Percentiles rank a stretch among this genome's conserved stretches.
These are phyloP conservation scores for Phialophora macrospora DNA, from an alignment of 2,329 filamentous ascomycete species.

Conservation along the genomic window DNA sequence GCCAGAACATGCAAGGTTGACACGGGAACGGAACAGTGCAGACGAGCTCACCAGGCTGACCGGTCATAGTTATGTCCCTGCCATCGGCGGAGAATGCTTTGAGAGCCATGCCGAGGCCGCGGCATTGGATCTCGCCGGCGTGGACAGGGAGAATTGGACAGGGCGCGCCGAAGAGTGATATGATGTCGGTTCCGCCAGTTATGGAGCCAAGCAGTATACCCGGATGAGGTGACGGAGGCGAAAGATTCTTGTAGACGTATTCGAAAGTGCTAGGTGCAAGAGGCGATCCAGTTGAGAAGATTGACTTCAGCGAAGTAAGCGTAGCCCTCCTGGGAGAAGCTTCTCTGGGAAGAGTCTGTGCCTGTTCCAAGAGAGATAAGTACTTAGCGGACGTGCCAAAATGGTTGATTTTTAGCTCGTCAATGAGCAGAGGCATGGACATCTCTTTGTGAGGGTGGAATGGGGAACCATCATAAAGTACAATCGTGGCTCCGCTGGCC, in stretches of 20 bases:
- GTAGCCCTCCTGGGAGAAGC: conserved; percentile 51
- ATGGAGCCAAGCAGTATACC: conserved; percentile 89
- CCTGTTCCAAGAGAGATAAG: conserved; percentile 85
- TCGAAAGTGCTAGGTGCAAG: conserved; percentile 90
- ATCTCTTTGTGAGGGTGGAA: conserved; percentile 80
- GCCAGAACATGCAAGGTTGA: conserved; percentile 87
- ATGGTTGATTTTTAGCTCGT: conserved; percentile 81
- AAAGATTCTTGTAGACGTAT: conserved; percentile 75
- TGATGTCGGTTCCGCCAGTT: conserved; percentile 94
- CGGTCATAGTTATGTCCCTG: conserved; percentile 62
- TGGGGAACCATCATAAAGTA: conserved; percentile 91
- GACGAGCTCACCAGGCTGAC: conserved; percentile 83
- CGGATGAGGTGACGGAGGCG: conserved; percentile 63
- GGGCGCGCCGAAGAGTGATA: conserved; percentile 89
- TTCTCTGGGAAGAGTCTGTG: conserved; percentile 64
- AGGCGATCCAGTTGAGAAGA: conserved; percentile 93
- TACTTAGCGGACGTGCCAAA: conserved; percentile 97
- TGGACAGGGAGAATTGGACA: conserved; percentile 76
- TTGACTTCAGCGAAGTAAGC: conserved; percentile 69
- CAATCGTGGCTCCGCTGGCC: conserved; percentile 77
- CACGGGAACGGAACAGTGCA: conserved; percentile 86
- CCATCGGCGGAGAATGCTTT: conserved; percentile 60
- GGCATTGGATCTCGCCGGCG: conserved; percentile 76
- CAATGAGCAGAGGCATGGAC: conserved; percentile 80
- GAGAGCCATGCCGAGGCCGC: conserved; percentile 80